Evolutionary conservation across 1,284 basidiomycete genomes (phyloP), one percentile per base, ranked within the genome.

Genomic region (Porodaedalea pini): DNA sequence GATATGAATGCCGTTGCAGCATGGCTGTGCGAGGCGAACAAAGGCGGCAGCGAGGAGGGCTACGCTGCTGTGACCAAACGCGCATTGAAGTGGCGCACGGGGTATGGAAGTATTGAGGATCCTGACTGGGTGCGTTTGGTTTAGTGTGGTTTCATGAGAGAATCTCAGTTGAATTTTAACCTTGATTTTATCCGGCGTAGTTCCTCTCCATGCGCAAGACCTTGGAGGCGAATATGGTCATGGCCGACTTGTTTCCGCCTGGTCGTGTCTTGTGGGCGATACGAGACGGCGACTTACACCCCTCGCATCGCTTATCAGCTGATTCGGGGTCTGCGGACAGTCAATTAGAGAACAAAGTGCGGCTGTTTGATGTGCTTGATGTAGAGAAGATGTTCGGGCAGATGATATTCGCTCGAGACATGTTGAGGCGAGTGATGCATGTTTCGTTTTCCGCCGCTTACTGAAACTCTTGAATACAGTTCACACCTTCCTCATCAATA

Each of bases 211-310:
- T 88, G 39, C 80, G 91, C 29, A 91, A 90, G 74, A 90, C 90
- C 2, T 76, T 93, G 0, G 89, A 92, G 69, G 90, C 89, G 25
- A 92, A 90, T 62, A 92, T 93, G 90, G 81, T 82, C 52, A 82
- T 80, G 72, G 74, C 82, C 5, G 80, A 86, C 64, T 78, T 91
- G 65, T 92, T 82, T 64, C 91, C 91, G 2, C 87, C 90, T 0
- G 91, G 91, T 1, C 79, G 85, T 4, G 83, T 92, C 8, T 75
- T 90, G 34, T 92, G 90, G 86, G 87, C 85, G 3, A 75, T 92
- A 65, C 78, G 85, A 54, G 81, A 88, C 54, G 79, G 79, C 29
- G 86, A 89, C 67, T 67, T 88, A 25, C 79, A 82, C 60, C 78
- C 78, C 5, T 72, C 79, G 2, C 80, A 83, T 66, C 75, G 76